Evolutionary conservation across 805 yeast species (phyloP).

Genomic region (Cyberlindnera meyerae): DNA sequence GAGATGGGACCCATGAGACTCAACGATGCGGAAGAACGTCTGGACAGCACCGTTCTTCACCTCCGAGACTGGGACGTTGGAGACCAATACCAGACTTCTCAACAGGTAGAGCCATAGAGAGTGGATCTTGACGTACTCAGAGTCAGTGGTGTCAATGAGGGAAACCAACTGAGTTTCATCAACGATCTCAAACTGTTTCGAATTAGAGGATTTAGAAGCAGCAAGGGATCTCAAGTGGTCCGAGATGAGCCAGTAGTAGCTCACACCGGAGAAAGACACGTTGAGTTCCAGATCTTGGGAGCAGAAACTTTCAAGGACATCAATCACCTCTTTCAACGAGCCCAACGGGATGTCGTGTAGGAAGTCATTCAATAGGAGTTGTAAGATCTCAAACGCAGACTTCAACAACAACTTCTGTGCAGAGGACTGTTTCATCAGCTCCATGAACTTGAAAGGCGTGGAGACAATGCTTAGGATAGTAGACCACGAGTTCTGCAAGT

Average conservation of each 20-base stretch:
- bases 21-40: conserved; percentile 78
- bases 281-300: conserved; percentile 71
- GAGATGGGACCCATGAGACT: conserved; percentile 57
- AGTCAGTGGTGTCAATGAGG: conserved; percentile 21
- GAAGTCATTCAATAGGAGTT: conserved; percentile 82
- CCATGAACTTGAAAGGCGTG: conserved; percentile 49
- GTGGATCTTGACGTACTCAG: conserved; percentile 28
- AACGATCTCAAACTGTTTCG: conserved; percentile 14
- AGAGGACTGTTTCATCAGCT: conserved; percentile 20
- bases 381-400: conserved; percentile 76
- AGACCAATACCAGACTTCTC: conserved; percentile 54
- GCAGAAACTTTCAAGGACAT: conserved; percentile 67
- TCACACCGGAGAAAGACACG: conserved; percentile 84
- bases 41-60: conserved; percentile 88
- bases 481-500: conserved; percentile 65
- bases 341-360: conserved; percentile 62
- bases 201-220: neutral
- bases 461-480: conserved; percentile 55
- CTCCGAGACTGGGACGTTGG: conserved; percentile 64
- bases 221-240: conserved; percentile 51
- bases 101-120: conserved; percentile 63
- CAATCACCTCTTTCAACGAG: conserved; percentile 62
- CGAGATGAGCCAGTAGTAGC: conserved; percentile 89
- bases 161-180: conserved; percentile 24
- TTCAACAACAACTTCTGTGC: conserved; percentile 39